Percentiles rank a stretch among this genome's conserved stretches.
phyloP scores from a whole-genome alignment of 768 basidiomycete genomes.

The button mushroom (Agaricus bisporus) region DNA sequence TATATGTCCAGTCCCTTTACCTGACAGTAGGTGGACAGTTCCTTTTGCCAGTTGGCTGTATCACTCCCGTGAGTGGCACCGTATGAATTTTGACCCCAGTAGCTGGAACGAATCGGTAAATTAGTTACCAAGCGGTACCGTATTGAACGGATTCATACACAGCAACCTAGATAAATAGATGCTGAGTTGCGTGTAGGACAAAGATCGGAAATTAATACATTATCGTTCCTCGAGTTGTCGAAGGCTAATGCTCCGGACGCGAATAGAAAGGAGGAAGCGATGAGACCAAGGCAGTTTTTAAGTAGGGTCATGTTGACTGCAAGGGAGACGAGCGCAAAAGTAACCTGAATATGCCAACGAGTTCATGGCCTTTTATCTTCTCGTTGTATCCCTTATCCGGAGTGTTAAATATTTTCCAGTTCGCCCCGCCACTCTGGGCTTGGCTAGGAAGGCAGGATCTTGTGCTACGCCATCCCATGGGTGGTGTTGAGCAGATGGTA shows the following conservation, averaged over 20 bases:
- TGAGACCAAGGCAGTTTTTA: neutral
- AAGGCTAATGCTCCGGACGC: slow-evolving; percentile 16
- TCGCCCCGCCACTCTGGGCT: neutral
- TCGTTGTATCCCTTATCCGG: neutral
- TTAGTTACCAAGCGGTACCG: neutral
- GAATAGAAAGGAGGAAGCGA: slow-evolving; percentile 5
- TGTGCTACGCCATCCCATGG: neutral
- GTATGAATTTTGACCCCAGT: slow-evolving; percentile 59
- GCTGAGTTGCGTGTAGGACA: neutral
- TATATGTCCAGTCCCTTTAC: slow-evolving; percentile 17
- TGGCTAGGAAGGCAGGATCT: slow-evolving; percentile 3
- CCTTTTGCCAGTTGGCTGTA: slow-evolving; percentile 44
- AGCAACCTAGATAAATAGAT: slow-evolving; percentile 17
- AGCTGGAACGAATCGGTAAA: slow-evolving; percentile 20
- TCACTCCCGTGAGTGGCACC: slow-evolving; percentile 40
- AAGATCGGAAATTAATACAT: slow-evolving; percentile 20
- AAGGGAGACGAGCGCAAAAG: neutral
- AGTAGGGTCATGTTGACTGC: neutral
- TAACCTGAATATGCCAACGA: neutral
- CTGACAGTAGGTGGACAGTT: slow-evolving; percentile 46
- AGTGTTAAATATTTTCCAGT: neutral
- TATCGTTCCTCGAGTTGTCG: slow-evolving; percentile 31
- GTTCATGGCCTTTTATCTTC: neutral
- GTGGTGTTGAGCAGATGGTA: neutral
- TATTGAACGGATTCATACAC: slow-evolving; percentile 16